Evolutionary conservation across 306 rosid genomes (phyloP).

Genomic region (Mucuna pruriens): DNA sequence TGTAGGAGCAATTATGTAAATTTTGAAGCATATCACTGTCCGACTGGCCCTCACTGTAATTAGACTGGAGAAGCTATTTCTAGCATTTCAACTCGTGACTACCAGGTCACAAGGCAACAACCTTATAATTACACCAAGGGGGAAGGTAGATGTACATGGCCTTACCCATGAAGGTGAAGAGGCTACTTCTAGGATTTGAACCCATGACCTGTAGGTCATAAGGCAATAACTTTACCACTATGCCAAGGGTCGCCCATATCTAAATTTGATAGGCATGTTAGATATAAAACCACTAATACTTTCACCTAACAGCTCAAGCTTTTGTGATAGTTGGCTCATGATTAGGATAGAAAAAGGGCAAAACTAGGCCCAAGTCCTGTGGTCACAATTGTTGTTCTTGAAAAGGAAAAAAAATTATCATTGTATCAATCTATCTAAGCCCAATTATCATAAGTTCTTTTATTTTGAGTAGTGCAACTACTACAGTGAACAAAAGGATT

Average conservation of each 20-base stretch:
- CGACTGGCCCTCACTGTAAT: no score
- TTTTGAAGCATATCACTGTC: no score
- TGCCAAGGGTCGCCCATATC: not conserved
- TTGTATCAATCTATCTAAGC: not conserved
- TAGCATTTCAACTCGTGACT: no score
- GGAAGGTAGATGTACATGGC: no score
- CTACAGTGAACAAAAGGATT: not conserved
- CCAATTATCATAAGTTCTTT: conserved; percentile 5
- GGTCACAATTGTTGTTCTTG: not conserved
- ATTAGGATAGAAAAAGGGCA: not conserved
- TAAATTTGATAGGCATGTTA: not conserved
- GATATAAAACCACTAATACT: not conserved
- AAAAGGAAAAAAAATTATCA: not conserved
- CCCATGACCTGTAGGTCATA: not conserved
- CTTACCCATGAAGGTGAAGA: no score
- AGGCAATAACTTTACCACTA: not conserved
- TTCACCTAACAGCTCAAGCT: not conserved
- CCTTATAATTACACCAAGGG: no score
- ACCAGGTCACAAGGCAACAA: no score
- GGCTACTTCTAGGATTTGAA: no score
- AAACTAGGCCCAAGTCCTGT: not conserved
- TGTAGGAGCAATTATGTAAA: no score
- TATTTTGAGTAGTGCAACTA: not conserved
- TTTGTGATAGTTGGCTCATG: not conserved
- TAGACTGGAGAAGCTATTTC: no score